A percentile compares a stretch with the other conserved stretches of the same genome.
phyloP scores from a whole-genome alignment of 352 stramenopile species.

The Phytophthora citrophthora region DNA sequence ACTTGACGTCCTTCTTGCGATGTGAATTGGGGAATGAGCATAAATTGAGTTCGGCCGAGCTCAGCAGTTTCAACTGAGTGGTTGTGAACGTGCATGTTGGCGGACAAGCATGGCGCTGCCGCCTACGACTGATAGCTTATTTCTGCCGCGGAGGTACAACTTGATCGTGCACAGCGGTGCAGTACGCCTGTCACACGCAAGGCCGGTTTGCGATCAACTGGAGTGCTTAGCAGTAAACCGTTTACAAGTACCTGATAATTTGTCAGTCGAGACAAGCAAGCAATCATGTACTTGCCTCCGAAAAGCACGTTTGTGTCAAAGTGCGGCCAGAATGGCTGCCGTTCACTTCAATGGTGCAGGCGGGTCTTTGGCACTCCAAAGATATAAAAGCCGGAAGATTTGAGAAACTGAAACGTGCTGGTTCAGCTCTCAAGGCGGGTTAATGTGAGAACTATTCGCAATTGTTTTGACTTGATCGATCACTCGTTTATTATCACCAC shows the following conservation, averaged over 20 bases:
- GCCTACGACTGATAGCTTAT: neutral
- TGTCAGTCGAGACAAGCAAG: neutral
- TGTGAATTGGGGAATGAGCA: constrained; percentile 6
- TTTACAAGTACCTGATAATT: neutral
- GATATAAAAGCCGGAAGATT: no score
- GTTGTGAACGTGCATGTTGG: neutral
- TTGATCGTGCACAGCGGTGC: neutral
- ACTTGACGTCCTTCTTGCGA: constrained; percentile 9
- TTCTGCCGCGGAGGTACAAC: constrained; percentile 2
- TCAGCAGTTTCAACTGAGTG: neutral
- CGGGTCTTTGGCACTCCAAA: no score
- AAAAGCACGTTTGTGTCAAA: neutral
- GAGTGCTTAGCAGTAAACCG: neutral
- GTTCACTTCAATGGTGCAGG: no score
- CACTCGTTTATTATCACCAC: no score
- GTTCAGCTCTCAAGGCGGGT: no score
- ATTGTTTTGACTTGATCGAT: no score
- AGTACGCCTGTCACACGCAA: neutral
- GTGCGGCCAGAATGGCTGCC: no score
- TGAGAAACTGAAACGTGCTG: no score
- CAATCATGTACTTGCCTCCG: neutral
- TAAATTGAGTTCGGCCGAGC: neutral
- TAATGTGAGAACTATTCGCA: no score
- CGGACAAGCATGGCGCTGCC: neutral
- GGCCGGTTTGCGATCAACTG: neutral